phyloP scores from a whole-genome alignment of 768 basidiomycete genomes.

The Pluteus cervinus region DNA sequence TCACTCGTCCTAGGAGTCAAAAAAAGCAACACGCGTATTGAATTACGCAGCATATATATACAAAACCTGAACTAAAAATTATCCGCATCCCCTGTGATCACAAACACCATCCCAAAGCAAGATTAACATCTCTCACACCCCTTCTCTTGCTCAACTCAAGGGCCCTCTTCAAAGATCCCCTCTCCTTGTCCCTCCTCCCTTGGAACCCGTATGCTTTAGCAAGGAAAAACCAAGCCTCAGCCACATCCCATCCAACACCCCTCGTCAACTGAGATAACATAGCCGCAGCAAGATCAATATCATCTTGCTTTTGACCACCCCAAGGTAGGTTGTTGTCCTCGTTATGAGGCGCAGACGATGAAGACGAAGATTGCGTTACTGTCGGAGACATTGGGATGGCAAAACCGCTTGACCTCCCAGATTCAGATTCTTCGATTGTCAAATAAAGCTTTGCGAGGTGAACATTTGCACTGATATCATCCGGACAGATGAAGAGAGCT shows the following conservation, averaged over 20 bases:
- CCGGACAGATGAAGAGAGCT: constrained; percentile 80
- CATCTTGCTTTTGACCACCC: constrained; percentile 21
- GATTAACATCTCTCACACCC: constrained; percentile 56
- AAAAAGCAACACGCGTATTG: too few species aligned
- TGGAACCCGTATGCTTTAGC: constrained; percentile 77
- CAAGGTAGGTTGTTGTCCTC: constrained; percentile 6
- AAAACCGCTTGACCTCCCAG: constrained; percentile 7
- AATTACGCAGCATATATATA: too few species aligned
- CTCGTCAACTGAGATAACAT: constrained; percentile 72
- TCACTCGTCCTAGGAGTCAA: too few species aligned
- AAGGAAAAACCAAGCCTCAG: constrained; percentile 94
- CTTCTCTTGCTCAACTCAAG: constrained; percentile 56
- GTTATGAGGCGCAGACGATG: constrained; percentile 10
- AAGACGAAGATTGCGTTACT: constrained; percentile 8
- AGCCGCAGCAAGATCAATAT: constrained; percentile 79
- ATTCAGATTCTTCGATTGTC: constrained; percentile 18
- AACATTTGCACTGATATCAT: constrained; percentile 72
- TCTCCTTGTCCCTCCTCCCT: constrained; percentile 62
- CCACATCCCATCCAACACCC: constrained; percentile 82
- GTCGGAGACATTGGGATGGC: constrained; percentile 4
- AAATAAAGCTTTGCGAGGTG: constrained; percentile 78
- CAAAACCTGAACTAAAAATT: constrained; percentile 3
- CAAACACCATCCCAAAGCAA: constrained; percentile 66
- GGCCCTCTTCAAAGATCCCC: constrained; percentile 70
- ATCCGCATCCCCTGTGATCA: constrained; percentile 18